Evolutionary conservation across 2,329 filamentous ascomycete genomes (phyloP).

Genomic region (Fusarium hostae): DNA sequence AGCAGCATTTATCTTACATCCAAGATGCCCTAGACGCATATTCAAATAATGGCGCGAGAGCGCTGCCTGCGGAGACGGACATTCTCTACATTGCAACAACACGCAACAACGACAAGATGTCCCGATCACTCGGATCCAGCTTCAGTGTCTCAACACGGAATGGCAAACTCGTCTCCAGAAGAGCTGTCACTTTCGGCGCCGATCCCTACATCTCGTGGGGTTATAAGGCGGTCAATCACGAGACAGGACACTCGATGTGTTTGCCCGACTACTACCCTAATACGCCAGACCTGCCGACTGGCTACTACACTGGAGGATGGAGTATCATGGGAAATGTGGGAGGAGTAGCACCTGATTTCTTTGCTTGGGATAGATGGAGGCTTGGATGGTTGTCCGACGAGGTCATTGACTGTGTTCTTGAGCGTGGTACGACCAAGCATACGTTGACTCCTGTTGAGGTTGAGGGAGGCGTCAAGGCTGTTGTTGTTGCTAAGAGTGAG

Average conservation of each 20-base stretch:
- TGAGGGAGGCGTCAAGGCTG: constrained; percentile 19
- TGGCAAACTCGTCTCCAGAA: constrained; percentile 21
- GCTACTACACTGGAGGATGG: constrained; percentile 51
- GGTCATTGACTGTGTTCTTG: constrained; percentile 48
- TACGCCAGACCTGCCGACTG: constrained; percentile 32
- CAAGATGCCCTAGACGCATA: constrained; percentile 31
- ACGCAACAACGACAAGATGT: constrained; percentile 9
- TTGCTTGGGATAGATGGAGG: constrained; percentile 54
- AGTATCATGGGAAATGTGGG: constrained; percentile 51
- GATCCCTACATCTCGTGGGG: constrained; percentile 49
- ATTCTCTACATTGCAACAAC: constrained; percentile 32
- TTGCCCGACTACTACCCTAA: constrained; percentile 52
- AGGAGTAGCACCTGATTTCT: constrained; percentile 50
- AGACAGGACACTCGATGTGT: constrained; percentile 53
- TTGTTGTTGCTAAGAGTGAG: constrained; percentile 20
- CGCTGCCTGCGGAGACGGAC: constrained; percentile 12
- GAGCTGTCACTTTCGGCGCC: constrained; percentile 47
- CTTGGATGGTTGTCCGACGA: constrained; percentile 51
- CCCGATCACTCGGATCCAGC: not conserved
- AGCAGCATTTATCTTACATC: constrained; percentile 18
- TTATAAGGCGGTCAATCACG: constrained; percentile 51
- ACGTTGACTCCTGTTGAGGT: constrained; percentile 21
- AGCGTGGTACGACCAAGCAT: constrained; percentile 43
- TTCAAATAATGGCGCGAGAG: not conserved
- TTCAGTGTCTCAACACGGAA: constrained; percentile 9